Conservation (phyloP, 106 monocot species). For the Dioscorea zingiberensis region DNA sequence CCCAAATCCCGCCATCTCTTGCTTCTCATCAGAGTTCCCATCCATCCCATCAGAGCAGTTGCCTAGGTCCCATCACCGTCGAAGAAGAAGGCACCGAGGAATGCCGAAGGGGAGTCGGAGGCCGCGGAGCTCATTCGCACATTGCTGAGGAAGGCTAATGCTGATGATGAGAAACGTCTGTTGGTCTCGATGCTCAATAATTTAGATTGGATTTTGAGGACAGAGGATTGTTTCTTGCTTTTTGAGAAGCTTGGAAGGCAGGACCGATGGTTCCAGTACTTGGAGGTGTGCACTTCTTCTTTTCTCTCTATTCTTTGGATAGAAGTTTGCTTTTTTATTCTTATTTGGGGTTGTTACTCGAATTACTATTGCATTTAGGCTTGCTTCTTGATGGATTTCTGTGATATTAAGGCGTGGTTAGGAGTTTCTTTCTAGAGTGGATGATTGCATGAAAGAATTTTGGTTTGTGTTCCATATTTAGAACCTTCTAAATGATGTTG, state of each 20-base stretch:
- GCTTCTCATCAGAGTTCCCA: not conserved
- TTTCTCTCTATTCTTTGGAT: not conserved
- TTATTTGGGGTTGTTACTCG: not conserved
- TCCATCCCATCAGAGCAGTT: not conserved
- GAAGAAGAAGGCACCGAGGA: constrained; percentile 1
- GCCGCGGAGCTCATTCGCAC: constrained; percentile 47
- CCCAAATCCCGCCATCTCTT: not conserved
- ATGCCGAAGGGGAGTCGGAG: constrained; percentile 18
- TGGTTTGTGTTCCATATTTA: no score
- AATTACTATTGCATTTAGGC: not conserved
- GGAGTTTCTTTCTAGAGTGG: not conserved
- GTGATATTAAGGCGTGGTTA: no score
- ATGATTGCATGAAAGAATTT: not conserved
- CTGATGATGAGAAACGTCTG: constrained; percentile 50
- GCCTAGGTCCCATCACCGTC: not conserved
- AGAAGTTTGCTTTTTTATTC: not conserved
- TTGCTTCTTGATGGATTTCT: not conserved
- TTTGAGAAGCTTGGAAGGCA: constrained; percentile 85
- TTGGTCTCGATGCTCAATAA: constrained; percentile 60
- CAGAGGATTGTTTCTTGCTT: constrained; percentile 87
- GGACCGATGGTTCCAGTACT: constrained; percentile 85
- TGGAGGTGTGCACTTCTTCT: constrained; percentile 57
- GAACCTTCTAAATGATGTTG: no score
- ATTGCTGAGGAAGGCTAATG: constrained; percentile 42
- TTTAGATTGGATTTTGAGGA: constrained; percentile 54